Conservation (phyloP, 345 rosid genomes). For the Rubroshorea leprosula region DNA sequence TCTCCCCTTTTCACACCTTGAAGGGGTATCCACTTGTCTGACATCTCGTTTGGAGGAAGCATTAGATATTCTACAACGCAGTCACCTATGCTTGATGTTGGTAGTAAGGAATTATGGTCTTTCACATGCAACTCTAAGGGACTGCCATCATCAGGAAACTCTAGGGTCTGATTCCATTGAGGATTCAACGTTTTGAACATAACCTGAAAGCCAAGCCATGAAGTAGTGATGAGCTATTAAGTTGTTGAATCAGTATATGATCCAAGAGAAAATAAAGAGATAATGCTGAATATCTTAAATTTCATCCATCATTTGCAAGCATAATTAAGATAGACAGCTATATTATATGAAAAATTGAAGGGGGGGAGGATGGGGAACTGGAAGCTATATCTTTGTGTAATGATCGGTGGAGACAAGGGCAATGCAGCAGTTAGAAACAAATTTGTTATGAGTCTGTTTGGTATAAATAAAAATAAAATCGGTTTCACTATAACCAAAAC, state of each 20-base stretch:
- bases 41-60: constrained; percentile 67
- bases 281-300: no score
- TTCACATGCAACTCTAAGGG: constrained; percentile 68
- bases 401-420: no score
- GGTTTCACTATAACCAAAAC: not conserved
- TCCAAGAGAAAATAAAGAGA: not conserved
- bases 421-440: not conserved
- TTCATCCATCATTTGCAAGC: no score
- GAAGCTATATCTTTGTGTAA: no score
- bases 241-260: not conserved
- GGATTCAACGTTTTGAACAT: constrained; percentile 71
- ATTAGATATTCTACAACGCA: constrained; percentile 85
- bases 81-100: constrained; percentile 75
- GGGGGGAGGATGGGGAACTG: no score
- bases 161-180: constrained; percentile 84
- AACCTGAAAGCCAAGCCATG: constrained; percentile 41
- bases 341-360: no score
- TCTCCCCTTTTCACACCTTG: constrained; percentile 91
- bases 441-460: no score
- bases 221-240: not conserved
- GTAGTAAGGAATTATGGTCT: constrained; percentile 82
- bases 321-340: no score
- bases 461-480: no score
- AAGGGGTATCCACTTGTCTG: constrained; percentile 97
- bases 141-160: constrained; percentile 84